Conservation (phyloP, 2,329 filamentous ascomycete genomes). For the Neocatenulostroma microsporum region DNA sequence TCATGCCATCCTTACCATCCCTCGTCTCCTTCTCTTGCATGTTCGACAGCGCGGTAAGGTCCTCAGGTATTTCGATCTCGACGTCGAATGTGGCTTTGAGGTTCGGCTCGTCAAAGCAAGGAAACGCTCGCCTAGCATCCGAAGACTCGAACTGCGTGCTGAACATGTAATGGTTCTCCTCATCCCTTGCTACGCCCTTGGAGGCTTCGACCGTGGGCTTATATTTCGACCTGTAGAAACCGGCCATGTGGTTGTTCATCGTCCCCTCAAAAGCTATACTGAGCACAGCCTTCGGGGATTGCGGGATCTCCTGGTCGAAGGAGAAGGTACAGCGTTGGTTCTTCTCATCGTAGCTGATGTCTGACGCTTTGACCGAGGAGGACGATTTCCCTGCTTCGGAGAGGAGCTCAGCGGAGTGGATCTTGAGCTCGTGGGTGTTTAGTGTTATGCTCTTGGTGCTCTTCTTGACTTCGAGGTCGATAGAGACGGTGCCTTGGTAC, state of each 20-base stretch:
- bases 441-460: constrained; percentile 69
- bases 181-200: constrained; percentile 67
- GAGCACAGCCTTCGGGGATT: constrained; percentile 58
- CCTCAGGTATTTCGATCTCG: constrained; percentile 79
- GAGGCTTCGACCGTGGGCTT: constrained; percentile 67
- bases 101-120: constrained; percentile 97
- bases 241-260: constrained; percentile 89
- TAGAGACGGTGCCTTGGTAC: constrained; percentile 79
- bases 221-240: constrained; percentile 92
- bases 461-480: constrained; percentile 65
- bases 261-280: constrained; percentile 68
- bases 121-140: constrained; percentile 89
- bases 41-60: constrained; percentile 85
- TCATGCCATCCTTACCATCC: constrained; percentile 63
- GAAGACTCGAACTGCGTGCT: constrained; percentile 97
- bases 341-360: constrained; percentile 72
- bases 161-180: constrained; percentile 57
- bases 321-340: constrained; percentile 73
- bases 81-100: constrained; percentile 95
- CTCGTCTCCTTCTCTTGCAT: constrained; percentile 77
- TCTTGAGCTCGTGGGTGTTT: constrained; percentile 77
- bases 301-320: constrained; percentile 65
- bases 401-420: constrained; percentile 58
- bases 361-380: constrained; percentile 52
- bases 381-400: constrained; percentile 52